phyloP scores from a whole-genome alignment of 176 grass and related monocot species.

The Carex kokanica region DNA sequence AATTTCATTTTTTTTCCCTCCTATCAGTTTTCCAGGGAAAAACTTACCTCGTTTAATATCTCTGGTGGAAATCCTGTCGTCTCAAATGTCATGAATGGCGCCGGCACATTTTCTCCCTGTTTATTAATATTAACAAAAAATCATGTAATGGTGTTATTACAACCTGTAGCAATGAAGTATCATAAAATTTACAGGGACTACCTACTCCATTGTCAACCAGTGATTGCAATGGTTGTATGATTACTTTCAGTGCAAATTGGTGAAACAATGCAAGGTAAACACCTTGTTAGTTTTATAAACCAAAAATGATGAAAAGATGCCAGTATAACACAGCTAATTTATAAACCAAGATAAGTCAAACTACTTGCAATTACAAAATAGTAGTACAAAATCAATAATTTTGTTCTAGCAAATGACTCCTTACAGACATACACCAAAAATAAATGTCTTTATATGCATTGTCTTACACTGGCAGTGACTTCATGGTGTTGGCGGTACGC shows the following conservation, averaged over 20 bases:
- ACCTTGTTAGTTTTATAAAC: not conserved
- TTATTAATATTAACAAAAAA: constrained; percentile 33
- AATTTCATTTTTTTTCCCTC: constrained; percentile 11
- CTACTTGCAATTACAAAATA: not conserved
- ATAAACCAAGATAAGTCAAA: too few species aligned
- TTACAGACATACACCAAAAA: not conserved
- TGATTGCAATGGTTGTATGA: not conserved
- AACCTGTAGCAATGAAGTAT: constrained; percentile 27
- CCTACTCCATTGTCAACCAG: not conserved
- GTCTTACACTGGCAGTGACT: constrained; percentile 81
- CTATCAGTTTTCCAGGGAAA: constrained; percentile 22
- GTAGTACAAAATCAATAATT: not conserved
- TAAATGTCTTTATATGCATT: not conserved
- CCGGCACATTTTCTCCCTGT: constrained; percentile 89
- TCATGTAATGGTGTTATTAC: not conserved
- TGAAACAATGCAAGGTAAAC: not conserved
- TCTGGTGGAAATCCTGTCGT: constrained; percentile 89
- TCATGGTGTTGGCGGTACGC: constrained; percentile 90
- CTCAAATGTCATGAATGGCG: constrained; percentile 99
- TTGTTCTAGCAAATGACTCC: not conserved
- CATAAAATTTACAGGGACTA: not conserved
- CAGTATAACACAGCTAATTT: too few species aligned
- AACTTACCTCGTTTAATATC: constrained; percentile 87
- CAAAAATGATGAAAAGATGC: not conserved
- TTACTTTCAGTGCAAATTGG: not conserved